Conservation (phyloP, 2,329 filamentous ascomycete genomes). For the Fusarium paranaense region DNA sequence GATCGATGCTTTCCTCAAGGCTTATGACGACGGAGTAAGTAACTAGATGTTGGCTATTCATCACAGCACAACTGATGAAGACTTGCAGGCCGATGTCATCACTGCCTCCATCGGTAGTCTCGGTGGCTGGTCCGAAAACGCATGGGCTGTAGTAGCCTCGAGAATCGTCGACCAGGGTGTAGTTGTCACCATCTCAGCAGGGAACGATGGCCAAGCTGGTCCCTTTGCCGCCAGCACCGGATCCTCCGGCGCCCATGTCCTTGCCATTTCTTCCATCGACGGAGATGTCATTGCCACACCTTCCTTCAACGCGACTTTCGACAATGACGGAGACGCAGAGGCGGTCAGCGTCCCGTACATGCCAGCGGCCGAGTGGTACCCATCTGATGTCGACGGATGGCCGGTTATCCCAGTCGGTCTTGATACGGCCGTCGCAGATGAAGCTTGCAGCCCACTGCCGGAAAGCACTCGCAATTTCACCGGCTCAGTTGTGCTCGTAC, state of each 20-base stretch:
- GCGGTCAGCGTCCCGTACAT: constrained; percentile 27
- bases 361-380: background rate
- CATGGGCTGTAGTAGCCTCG: constrained; percentile 48
- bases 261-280: constrained; percentile 58
- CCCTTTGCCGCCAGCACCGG: constrained; percentile 56
- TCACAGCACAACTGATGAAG: background rate
- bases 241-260: constrained; percentile 55
- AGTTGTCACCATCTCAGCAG: constrained; percentile 56
- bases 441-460: background rate
- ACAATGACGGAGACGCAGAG: constrained; percentile 42
- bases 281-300: constrained; percentile 30
- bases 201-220: constrained; percentile 57
- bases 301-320: constrained; percentile 46
- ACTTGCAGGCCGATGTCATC: constrained; percentile 46
- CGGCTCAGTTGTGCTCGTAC: background rate
- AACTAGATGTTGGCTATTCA: too few relatives aligned
- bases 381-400: background rate
- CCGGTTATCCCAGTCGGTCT: background rate
- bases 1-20: constrained; percentile 51
- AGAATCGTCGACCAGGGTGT: constrained; percentile 55
- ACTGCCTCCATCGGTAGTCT: constrained; percentile 46
- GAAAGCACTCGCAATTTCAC: background rate
- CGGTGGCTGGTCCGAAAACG: constrained; percentile 44
- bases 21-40: constrained; percentile 49
- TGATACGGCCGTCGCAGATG: background rate